Evolutionary conservation across 441 rosid genomes (phyloP).

Genomic region (Kokia cookei): DNA sequence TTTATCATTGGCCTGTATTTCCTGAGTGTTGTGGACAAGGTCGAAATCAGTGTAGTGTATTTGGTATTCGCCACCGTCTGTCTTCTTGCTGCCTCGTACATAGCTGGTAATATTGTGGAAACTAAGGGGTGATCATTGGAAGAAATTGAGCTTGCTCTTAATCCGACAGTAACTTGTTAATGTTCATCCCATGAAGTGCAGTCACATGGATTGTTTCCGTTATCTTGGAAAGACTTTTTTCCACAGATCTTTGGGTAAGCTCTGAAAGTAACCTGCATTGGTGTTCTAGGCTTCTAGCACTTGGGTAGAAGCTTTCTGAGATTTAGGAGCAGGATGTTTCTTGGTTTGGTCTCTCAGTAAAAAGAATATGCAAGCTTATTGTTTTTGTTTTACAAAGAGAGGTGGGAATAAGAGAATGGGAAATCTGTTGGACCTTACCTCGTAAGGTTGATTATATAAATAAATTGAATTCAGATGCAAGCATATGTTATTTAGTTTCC

Average conservation of each 20-base stretch:
- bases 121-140: slow-evolving; percentile 95
- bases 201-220: not conserved
- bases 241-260: not conserved
- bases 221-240: not conserved
- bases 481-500: not conserved
- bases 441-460: not conserved
- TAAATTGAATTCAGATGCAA: not conserved
- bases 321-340: not conserved
- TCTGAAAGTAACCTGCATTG: not conserved
- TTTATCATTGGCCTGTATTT: slow-evolving; percentile 88
- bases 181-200: not conserved
- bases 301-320: not conserved
- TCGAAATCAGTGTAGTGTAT: slow-evolving; percentile 85
- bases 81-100: slow-evolving; percentile 73
- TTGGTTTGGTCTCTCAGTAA: not conserved
- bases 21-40: slow-evolving; percentile 82
- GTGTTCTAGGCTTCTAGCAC: not conserved
- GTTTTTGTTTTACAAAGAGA: not conserved
- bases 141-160: slow-evolving; percentile 87
- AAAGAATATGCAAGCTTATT: not conserved
- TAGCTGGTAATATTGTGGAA: slow-evolving; percentile 76
- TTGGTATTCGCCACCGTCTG: slow-evolving; percentile 76
- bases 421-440: not conserved
- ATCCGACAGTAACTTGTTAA: slow-evolving; percentile 17
- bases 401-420: not conserved